Percentiles rank a stretch among this genome's conserved stretches.
These are phyloP conservation scores for Phaffomyces opuntiae DNA, from an alignment of 805 yeast genomes.

Conservation along the genomic window DNA sequence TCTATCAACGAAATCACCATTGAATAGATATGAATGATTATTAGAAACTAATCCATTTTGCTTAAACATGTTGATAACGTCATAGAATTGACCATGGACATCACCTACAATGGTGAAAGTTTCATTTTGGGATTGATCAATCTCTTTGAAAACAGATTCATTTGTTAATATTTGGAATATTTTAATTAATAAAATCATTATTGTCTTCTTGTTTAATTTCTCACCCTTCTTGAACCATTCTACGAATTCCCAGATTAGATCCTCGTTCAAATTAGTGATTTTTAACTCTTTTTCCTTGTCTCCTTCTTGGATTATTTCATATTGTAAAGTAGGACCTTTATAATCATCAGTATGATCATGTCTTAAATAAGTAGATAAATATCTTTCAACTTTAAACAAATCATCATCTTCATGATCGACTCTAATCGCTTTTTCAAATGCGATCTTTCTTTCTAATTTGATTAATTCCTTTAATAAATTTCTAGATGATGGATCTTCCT, in stretches of 20 bases:
- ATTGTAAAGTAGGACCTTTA: slow-evolving; percentile 49
- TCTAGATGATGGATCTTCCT: slow-evolving; percentile 59
- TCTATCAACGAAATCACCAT: slow-evolving; percentile 96
- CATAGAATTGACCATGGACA: slow-evolving; percentile 95
- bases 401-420: slow-evolving; percentile 57
- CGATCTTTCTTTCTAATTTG: slow-evolving; percentile 59
- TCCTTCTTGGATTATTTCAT: slow-evolving; percentile 23
- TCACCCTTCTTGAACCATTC: slow-evolving; percentile 68
- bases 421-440: slow-evolving; percentile 83
- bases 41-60: slow-evolving; percentile 64
- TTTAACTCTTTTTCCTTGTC: slow-evolving; percentile 10
- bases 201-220: slow-evolving; percentile 71
- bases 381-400: slow-evolving; percentile 19
- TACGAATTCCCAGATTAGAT: slow-evolving; percentile 60
- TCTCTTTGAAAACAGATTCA: slow-evolving; percentile 75
- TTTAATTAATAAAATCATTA: slow-evolving; percentile 71
- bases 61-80: slow-evolving; percentile 72
- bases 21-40: slow-evolving; percentile 72
- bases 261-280: slow-evolving; percentile 32
- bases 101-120: slow-evolving; percentile 87
- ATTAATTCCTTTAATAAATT: slow-evolving; percentile 56
- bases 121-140: slow-evolving; percentile 26
- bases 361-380: slow-evolving; percentile 1
- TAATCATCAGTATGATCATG: slow-evolving; percentile 41
- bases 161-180: slow-evolving; percentile 54